Percentiles rank a stretch among this genome's conserved stretches.
Conservation (phyloP, 805 yeast species). For the Teunomyces funiuensis region DNA sequence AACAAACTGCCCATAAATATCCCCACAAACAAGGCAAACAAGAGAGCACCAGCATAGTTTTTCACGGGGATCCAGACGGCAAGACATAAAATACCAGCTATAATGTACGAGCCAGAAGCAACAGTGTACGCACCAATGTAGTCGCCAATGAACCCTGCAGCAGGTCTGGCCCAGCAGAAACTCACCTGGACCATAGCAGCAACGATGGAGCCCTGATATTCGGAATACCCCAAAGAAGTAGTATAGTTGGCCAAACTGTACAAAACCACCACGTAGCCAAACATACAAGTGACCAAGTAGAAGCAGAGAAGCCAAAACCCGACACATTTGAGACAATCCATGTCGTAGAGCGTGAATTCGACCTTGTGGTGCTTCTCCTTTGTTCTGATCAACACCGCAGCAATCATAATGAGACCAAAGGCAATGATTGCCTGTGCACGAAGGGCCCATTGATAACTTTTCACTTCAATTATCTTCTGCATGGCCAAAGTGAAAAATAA, state of each 20-base stretch:
- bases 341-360: constrained; percentile 40
- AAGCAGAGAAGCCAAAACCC: constrained; percentile 44
- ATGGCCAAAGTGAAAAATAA: constrained; percentile 48
- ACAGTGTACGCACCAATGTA: constrained; percentile 51
- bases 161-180: constrained; percentile 54
- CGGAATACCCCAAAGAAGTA: constrained; percentile 55
- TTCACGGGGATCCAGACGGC: constrained; percentile 51
- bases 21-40: constrained; percentile 54
- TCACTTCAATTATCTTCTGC: constrained; percentile 40
- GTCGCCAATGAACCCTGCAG: constrained; percentile 52
- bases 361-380: constrained; percentile 15
- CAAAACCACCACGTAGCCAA: constrained; percentile 61
- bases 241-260: constrained; percentile 63
- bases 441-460: constrained; percentile 49
- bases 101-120: constrained; percentile 22
- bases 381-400: constrained; percentile 12
- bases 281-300: constrained; percentile 48
- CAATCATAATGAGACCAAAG: constrained; percentile 26
- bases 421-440: constrained; percentile 46
- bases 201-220: constrained; percentile 55
- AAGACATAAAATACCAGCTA: constrained; percentile 29
- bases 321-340: constrained; percentile 31
- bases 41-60: constrained; percentile 55
- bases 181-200: constrained; percentile 64
- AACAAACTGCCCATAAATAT: constrained; percentile 61